Base-by-base conservation (phyloP, 352 stramenopile species). In the Aphanomyces cochlioides region DNA sequence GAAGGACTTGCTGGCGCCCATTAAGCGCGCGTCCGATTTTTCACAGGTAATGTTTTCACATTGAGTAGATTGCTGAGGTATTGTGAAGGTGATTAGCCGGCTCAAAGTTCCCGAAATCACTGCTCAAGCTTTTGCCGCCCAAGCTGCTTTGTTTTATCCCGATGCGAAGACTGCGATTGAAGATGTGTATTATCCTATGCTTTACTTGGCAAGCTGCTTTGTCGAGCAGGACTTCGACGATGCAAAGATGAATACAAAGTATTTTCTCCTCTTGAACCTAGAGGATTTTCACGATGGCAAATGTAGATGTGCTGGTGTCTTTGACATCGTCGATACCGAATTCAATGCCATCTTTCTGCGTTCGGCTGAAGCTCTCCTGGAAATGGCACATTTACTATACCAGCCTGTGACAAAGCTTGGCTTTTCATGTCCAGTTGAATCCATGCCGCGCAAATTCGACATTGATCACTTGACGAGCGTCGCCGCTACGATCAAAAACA, bases 261-360 rank as follows among this genome's bases (percentile, higher is more conserved):
- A 65, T 10, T 2, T 34, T 12, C 21, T n/a, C 5, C 21, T 17
- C 12, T 38, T 47, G 12, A 56, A 36, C 41, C 59, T 64, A 28
- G 5, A 10, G 8, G 19, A 17, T 41, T 17, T 38, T 47, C 37
- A 64, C 36, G 10, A 15, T 45, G 34, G 37, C 10, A 6, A 8
- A 34, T n/a, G 19, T 68, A 70, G 64, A 50, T 70, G 64, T 56
- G 64, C 64, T 3, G 40, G 21, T n/a, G 38, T 39, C 2, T 84
- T 93, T 43, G 68, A 73, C n/a, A 83, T 90, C 4, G 69, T 85
- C 39, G 87, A 95, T 67, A 77, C 90, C 48, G 87, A 95, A 69
- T 95, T 92, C 72, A 95, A 95, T 69, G 66, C 87, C 5, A 69
- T 95, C 21, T 78, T 84, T n/a, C 75, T 93, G 41, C 79, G 82